A percentile compares a stretch with the other conserved stretches of the same genome.
Conservation (phyloP, 2,329 filamentous ascomycete genomes). For the Ceratocystiopsis sp. region DNA sequence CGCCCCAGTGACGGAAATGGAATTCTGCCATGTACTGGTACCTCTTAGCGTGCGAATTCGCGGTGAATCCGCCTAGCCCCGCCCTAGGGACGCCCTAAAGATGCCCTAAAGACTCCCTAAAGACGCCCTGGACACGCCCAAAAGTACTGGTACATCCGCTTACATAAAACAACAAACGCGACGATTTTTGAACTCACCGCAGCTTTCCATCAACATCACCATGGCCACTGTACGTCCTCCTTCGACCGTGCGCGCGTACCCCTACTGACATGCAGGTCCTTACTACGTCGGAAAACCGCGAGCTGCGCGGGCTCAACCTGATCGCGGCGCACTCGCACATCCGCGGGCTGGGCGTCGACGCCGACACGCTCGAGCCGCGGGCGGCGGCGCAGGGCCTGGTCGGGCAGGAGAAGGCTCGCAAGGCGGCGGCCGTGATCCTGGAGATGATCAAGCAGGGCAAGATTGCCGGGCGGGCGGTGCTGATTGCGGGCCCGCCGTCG, state of each 20-base stretch:
- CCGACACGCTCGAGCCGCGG: slow-evolving; percentile 77
- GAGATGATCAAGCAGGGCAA: slow-evolving; percentile 99
- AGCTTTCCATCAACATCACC: too few species aligned
- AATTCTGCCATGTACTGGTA: too few species aligned
- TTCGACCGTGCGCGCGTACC: not conserved
- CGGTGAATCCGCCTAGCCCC: too few species aligned
- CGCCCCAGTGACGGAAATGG: too few species aligned
- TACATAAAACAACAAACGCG: too few species aligned
- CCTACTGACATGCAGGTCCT: slow-evolving; percentile 27
- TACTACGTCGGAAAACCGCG: slow-evolving; percentile 87
- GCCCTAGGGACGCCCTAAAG: too few species aligned
- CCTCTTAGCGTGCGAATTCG: too few species aligned
- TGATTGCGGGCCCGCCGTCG: slow-evolving; percentile 90
- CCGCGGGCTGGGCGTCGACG: slow-evolving; percentile 82
- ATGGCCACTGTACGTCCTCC: too few species aligned
- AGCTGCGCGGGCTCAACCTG: slow-evolving; percentile 90
- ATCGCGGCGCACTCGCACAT: slow-evolving; percentile 98
- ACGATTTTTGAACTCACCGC: too few species aligned
- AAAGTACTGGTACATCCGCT: too few species aligned
- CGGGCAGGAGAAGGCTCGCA: slow-evolving; percentile 89
- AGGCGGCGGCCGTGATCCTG: slow-evolving; percentile 87
- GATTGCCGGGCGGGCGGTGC: slow-evolving; percentile 84
- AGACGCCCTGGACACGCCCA: too few species aligned
- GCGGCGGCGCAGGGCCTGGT: slow-evolving; percentile 80
- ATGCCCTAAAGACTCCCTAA: too few species aligned